Conservation (phyloP, 805 yeast species). For the Vanderwaltozyma verrucispora region DNA sequence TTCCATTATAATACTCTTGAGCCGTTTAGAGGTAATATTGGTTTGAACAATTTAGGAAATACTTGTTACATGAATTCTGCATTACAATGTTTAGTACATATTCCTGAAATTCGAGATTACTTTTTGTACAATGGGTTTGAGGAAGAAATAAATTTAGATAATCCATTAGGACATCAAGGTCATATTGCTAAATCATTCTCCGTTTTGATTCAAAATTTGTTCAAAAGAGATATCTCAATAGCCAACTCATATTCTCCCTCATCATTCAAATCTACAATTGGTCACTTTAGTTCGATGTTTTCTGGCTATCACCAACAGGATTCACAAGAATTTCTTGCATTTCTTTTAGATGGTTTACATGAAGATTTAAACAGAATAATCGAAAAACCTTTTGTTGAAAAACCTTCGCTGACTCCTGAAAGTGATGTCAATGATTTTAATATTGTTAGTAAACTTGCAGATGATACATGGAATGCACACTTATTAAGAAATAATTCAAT, state of each 20-base stretch:
- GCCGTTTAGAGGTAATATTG: slow-evolving; percentile 41
- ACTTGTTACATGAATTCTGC: slow-evolving; percentile 95
- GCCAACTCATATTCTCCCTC: slow-evolving; percentile 45
- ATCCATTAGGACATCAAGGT: slow-evolving; percentile 83
- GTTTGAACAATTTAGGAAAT: slow-evolving; percentile 72
- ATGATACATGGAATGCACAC: slow-evolving; percentile 72
- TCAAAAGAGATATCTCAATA: slow-evolving; percentile 26
- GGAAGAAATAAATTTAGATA: slow-evolving; percentile 58
- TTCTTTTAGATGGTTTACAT: slow-evolving; percentile 81
- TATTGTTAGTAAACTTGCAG: slow-evolving; percentile 54
- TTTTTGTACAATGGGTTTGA: slow-evolving; percentile 53
- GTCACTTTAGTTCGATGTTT: slow-evolving; percentile 72
- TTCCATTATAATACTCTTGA: slow-evolving; percentile 22
- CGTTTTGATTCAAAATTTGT: slow-evolving; percentile 49
- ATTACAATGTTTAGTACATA: slow-evolving; percentile 75
- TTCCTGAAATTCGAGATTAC: slow-evolving; percentile 73
- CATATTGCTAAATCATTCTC: slow-evolving; percentile 73
- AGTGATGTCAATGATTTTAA: slow-evolving; percentile 44
- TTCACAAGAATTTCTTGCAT: slow-evolving; percentile 88
- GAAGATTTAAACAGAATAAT: slow-evolving; percentile 82
- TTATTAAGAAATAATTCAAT: slow-evolving; percentile 74
- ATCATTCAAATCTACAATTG: slow-evolving; percentile 68
- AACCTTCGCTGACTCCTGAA: slow-evolving; percentile 63
- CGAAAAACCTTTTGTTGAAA: slow-evolving; percentile 78
- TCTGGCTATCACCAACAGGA: slow-evolving; percentile 88